Evolutionary conservation across 768 basidiomycete genomes (phyloP).

Genomic region (Amylocystis lapponica): DNA sequence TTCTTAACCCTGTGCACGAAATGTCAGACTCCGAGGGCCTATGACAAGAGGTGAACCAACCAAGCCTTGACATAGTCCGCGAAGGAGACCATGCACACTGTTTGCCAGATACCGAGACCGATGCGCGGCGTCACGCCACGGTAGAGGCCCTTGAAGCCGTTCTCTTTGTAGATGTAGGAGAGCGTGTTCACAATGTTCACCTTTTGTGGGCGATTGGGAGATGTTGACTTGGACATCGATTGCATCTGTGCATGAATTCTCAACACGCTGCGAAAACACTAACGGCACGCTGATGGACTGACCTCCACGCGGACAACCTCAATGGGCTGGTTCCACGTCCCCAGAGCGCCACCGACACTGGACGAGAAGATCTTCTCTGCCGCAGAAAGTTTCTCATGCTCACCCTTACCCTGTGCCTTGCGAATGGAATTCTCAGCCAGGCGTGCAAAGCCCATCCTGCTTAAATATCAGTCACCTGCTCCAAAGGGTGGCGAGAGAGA

Average conservation of each 20-base stretch:
- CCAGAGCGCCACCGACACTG: constrained; percentile 87
- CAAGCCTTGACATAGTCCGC: constrained; percentile 93
- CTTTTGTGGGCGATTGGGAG: constrained; percentile 84
- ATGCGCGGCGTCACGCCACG: constrained; percentile 97
- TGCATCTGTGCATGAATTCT: constrained; percentile 68
- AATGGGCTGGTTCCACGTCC: constrained; percentile 99
- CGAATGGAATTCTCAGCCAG: constrained; percentile 81
- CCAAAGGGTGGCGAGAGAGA: neutral
- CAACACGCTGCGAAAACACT: neutral
- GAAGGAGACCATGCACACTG: constrained; percentile 97
- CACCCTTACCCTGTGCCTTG: constrained; percentile 69
- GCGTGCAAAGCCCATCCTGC: constrained; percentile 94
- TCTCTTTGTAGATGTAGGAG: constrained; percentile 92
- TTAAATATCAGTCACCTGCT: constrained; percentile 2
- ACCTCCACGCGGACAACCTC: constrained; percentile 97
- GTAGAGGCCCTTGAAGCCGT: constrained; percentile 94
- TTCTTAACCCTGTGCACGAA: no score
- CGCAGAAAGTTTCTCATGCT: constrained; percentile 67
- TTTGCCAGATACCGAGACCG: constrained; percentile 95
- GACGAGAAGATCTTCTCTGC: constrained; percentile 87
- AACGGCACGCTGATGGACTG: constrained; percentile 8
- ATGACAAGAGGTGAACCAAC: no score
- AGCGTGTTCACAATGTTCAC: constrained; percentile 89
- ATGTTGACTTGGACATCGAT: constrained; percentile 83
- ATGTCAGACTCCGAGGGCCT: no score